These are phyloP conservation scores for Trametes cinnabarina DNA, from an alignment of 768 basidiomycete genomes.

Conservation along the genomic window DNA sequence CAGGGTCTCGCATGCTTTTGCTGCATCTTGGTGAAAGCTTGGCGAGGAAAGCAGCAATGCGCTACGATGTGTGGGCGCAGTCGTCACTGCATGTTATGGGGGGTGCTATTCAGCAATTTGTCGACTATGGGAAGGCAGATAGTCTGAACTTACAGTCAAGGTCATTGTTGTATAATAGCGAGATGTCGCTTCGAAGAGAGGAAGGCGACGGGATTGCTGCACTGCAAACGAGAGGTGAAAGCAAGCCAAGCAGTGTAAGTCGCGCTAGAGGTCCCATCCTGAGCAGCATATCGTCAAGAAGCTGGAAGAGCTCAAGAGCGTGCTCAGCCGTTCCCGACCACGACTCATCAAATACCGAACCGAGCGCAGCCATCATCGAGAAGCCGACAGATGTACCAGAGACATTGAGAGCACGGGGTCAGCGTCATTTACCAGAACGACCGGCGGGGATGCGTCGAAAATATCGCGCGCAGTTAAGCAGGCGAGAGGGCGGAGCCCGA, in stretches of 20 bases:
- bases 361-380: background rate
- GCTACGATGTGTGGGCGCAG: conserved; percentile 21
- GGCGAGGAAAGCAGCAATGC: conserved; percentile 20
- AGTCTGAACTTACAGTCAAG: conserved; percentile 22
- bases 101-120: too few species aligned
- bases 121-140: too few species aligned
- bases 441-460: background rate
- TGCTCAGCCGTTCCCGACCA: background rate
- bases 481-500: background rate
- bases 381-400: background rate
- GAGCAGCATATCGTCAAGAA: background rate
- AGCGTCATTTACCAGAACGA: background rate
- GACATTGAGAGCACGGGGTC: conserved; percentile 1
- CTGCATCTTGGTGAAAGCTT: conserved; percentile 13
- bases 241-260: background rate
- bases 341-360: background rate
- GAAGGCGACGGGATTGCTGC: conserved; percentile 9
- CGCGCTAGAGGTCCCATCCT: background rate
- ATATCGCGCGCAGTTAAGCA: conserved; percentile 1
- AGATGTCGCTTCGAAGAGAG: conserved; percentile 20
- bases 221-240: conserved; percentile 4
- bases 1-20: conserved; percentile 19
- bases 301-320: background rate
- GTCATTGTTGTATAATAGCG: conserved; percentile 27
- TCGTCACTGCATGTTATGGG: conserved; percentile 22